phyloP scores from a whole-genome alignment of 2,329 filamentous ascomycete genomes.

The Onygenales sp. region DNA sequence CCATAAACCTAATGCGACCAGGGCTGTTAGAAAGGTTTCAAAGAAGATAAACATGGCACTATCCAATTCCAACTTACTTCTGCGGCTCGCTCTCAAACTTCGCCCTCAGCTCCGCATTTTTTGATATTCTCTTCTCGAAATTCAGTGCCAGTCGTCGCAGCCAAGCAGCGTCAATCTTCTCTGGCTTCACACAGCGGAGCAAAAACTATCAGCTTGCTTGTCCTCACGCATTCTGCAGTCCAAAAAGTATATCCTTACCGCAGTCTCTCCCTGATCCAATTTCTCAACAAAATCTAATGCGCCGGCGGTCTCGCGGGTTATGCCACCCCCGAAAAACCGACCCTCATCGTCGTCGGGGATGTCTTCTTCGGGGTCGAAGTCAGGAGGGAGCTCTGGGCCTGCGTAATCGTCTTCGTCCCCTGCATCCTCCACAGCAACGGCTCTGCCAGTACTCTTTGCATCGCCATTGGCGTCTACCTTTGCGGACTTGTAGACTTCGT shows the following conservation, averaged over 20 bases:
- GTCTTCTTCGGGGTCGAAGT: constrained; percentile 49
- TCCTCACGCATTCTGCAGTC: not conserved
- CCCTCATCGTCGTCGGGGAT: constrained; percentile 76
- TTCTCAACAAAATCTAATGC: constrained; percentile 82
- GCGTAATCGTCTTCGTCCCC: constrained; percentile 39
- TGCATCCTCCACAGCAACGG: constrained; percentile 39
- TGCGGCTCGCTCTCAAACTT: constrained; percentile 71
- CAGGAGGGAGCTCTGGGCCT: constrained; percentile 47
- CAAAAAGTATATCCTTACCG: constrained; percentile 21
- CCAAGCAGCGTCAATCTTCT: constrained; percentile 78
- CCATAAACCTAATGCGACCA: constrained; percentile 50
- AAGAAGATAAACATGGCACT: too few relatives aligned
- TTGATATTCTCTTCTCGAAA: constrained; percentile 84
- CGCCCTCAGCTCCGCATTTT: constrained; percentile 81
- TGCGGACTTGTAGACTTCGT: constrained; percentile 51
- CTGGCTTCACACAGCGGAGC: constrained; percentile 32
- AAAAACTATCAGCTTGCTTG: not conserved
- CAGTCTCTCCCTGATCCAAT: constrained; percentile 45
- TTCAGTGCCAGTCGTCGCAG: constrained; percentile 68
- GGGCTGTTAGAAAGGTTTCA: constrained; percentile 11
- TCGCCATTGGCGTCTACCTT: constrained; percentile 45
- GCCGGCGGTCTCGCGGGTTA: constrained; percentile 69
- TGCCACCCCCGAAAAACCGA: constrained; percentile 88
- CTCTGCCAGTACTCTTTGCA: constrained; percentile 37
- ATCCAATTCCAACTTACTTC: constrained; percentile 42